A percentile compares a stretch with the other conserved stretches of the same genome.
These are phyloP conservation scores for Candida loeiensis DNA, from an alignment of 805 yeast genomes.

Conservation along the genomic window DNA sequence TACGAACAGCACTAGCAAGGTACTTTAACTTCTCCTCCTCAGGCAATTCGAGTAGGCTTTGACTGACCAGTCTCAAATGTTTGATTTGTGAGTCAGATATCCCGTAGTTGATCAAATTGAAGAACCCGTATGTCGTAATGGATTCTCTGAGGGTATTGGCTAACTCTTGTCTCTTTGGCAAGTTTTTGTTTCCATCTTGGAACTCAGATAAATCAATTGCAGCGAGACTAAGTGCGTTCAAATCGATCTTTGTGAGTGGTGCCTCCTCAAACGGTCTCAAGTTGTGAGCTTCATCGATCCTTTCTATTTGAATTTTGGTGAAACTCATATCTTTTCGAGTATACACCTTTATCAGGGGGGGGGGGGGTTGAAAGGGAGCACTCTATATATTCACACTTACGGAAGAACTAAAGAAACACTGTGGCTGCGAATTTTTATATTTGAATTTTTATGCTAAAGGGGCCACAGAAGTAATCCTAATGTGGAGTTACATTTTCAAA, in stretches of 20 bases:
- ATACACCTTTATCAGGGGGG: too few relatives aligned
- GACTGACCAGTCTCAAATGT: slow-evolving; percentile 21
- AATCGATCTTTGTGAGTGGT: slow-evolving; percentile 1
- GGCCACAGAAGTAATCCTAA: too few relatives aligned
- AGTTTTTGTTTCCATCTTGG: slow-evolving; percentile 5
- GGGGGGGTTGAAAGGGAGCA: too few relatives aligned
- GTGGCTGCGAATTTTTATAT: too few relatives aligned
- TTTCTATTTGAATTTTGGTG: slow-evolving; percentile 9
- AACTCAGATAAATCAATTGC: slow-evolving; percentile 8
- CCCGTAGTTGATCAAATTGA: slow-evolving; percentile 19
- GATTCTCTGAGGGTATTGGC: slow-evolving; percentile 7
- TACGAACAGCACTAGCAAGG: slow-evolving; percentile 29
- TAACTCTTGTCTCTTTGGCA: slow-evolving; percentile 2
- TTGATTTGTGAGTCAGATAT: slow-evolving; percentile 18
- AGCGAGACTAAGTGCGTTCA: slow-evolving; percentile 6
- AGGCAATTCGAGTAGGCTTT: slow-evolving; percentile 24
- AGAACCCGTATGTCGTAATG: slow-evolving; percentile 11
- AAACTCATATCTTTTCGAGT: slow-evolving; percentile 11
- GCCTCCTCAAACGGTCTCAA: slow-evolving; percentile 11
- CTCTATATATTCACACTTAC: too few relatives aligned
- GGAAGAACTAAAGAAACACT: too few relatives aligned
- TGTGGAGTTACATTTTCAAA: too few relatives aligned
- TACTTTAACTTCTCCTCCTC: slow-evolving; percentile 21
- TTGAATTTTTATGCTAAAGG: too few relatives aligned
- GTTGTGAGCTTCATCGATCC: slow-evolving; percentile 6